Percentiles rank a stretch among this genome's conserved stretches.
phyloP scores from a whole-genome alignment of 2,329 filamentous ascomycete species.

The Claviceps spartinae region DNA sequence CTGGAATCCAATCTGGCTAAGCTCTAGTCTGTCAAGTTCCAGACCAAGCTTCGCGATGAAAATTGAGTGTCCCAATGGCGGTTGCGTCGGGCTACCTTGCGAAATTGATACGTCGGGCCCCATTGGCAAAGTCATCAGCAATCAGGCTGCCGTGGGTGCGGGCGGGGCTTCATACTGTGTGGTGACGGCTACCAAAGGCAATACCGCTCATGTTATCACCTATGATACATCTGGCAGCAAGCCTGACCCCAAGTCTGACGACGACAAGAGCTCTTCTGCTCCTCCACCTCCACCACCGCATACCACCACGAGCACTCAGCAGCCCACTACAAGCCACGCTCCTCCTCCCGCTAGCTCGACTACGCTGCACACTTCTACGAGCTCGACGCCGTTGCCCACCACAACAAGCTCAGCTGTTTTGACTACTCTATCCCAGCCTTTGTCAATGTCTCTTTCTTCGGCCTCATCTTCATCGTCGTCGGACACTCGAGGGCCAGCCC shows the following conservation, averaged over 20 bases:
- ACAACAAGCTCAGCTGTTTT: slow-evolving; percentile 5
- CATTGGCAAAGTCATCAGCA: slow-evolving; percentile 45
- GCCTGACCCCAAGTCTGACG: slow-evolving; percentile 11
- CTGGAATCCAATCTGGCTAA: slow-evolving; percentile 62
- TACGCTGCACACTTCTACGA: neutral
- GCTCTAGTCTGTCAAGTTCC: slow-evolving; percentile 37
- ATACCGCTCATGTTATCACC: slow-evolving; percentile 54
- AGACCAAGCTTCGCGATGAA: slow-evolving; percentile 54
- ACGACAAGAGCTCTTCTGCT: neutral
- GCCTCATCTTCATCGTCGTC: slow-evolving; percentile 6
- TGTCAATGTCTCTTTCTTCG: slow-evolving; percentile 3
- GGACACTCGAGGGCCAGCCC: slow-evolving; percentile 12
- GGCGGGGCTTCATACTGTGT: slow-evolving; percentile 62
- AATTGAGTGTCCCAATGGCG: slow-evolving; percentile 51
- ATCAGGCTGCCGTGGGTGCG: slow-evolving; percentile 42
- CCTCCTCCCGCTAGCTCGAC: slow-evolving; percentile 1
- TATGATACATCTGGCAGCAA: slow-evolving; percentile 31
- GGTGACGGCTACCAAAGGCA: slow-evolving; percentile 56
- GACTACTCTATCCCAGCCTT: slow-evolving; percentile 2
- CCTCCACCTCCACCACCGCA: slow-evolving; percentile 5
- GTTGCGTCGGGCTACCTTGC: slow-evolving; percentile 64
- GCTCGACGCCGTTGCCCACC: slow-evolving; percentile 2
- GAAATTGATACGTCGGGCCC: slow-evolving; percentile 47
- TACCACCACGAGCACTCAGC: neutral
- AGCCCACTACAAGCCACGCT: neutral